Conservation (phyloP, 257 asterid species). For the Przewalskia tangutica region DNA sequence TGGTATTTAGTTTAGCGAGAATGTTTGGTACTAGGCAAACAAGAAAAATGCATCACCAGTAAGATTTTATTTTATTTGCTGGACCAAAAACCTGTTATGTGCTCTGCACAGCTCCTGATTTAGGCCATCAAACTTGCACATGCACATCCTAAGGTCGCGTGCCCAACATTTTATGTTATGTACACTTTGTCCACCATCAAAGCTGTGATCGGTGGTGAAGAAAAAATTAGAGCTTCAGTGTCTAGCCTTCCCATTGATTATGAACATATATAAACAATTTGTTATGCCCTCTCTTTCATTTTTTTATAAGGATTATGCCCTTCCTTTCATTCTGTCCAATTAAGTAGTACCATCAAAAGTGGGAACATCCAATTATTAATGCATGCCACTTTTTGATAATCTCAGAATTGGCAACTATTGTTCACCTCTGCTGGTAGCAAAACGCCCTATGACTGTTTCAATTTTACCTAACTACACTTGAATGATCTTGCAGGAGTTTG, state of each 20-base stretch:
- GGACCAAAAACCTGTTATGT: background rate
- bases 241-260: background rate
- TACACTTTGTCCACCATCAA: background rate
- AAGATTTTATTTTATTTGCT: background rate
- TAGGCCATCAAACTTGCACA: background rate
- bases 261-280: background rate
- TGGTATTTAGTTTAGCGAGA: background rate
- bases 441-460: background rate
- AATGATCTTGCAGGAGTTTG: constrained; percentile 10
- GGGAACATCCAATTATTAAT: background rate
- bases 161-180: background rate
- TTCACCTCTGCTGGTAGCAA: background rate
- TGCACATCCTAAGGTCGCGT: background rate
- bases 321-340: background rate
- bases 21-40: background rate
- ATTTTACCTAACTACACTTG: background rate
- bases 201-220: background rate
- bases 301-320: background rate
- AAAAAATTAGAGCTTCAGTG: background rate
- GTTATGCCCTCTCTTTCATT: background rate
- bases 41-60: background rate
- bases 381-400: background rate
- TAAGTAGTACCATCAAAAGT: background rate
- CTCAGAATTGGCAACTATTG: background rate
- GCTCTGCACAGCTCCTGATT: background rate